Conservation (phyloP, 2,329 filamentous ascomycete species). For the Colletotrichum sp. region DNA sequence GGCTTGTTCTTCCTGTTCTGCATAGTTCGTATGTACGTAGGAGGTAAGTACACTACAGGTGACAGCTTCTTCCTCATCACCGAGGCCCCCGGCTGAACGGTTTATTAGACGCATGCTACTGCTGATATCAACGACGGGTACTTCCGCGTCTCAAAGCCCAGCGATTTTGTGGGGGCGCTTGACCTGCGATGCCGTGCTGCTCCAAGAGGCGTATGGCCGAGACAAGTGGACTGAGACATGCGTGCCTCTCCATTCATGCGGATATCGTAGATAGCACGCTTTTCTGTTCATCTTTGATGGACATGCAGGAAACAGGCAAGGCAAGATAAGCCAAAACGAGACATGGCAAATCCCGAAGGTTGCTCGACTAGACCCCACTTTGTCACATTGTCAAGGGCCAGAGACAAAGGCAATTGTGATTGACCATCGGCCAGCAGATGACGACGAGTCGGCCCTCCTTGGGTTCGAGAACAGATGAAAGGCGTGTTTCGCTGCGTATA, state of each 20-base stretch:
- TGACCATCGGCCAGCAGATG: neutral
- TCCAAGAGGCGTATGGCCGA: neutral
- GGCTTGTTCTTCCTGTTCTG: neutral
- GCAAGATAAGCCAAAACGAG: conserved; percentile 7
- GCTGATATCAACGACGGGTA: neutral
- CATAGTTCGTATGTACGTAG: neutral
- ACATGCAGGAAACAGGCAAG: neutral
- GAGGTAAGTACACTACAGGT: neutral
- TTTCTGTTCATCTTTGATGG: neutral
- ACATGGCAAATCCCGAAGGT: neutral
- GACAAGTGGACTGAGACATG: neutral
- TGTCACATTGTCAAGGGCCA: neutral
- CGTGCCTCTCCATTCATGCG: neutral
- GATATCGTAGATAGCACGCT: neutral
- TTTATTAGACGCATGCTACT: neutral
- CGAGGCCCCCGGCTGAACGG: neutral
- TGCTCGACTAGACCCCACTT: neutral
- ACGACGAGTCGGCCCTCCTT: neutral
- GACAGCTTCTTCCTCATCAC: neutral
- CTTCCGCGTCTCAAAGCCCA: neutral
- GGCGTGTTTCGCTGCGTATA: neutral
- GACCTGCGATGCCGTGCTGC: neutral
- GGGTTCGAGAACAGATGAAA: neutral
- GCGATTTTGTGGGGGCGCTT: neutral
- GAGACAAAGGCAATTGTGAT: neutral